Base-by-base conservation (phyloP, 768 basidiomycete genomes). In the Psilocybe azurescens region DNA sequence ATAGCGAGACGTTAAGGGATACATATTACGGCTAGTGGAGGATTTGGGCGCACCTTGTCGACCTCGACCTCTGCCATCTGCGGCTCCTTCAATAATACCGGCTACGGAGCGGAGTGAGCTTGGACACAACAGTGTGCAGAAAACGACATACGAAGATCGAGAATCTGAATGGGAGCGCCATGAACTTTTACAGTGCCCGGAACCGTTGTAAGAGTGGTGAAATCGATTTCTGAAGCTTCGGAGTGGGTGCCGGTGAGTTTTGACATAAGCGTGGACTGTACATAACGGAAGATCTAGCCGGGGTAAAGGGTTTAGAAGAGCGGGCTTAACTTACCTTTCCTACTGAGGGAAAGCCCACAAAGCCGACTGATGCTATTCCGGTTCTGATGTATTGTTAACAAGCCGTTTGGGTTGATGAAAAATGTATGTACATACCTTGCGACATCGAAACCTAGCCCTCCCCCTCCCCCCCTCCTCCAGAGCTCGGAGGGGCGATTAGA, bases 11-110 rank as follows among this genome's bases (percentile, higher is more conserved):
- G 20, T 48, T 30, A 59, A 51, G n/a, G 10, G 16, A 59, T 33
- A 30, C 36, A 13, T 39, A 53, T 46, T 47, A 10, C 2, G 10
- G n/a, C 2, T 11, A 32, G 18, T 1, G 48, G 16, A 36, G 13
- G 29, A 14, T 52, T 24, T 50, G 16, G 28, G 83, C 88, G 60
- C 70, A 83, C 90, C 90, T 85, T 99, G 97, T 66, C 94, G 90
- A 83, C 97, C 97, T 82, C 97, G 81, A 75, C 97, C 97, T 74
- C 93, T 88, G 57, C 96, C 96, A 68, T 97, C 96, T 70, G 95
- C 94, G 29, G 97, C 97, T 68, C 97, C 97, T 74, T 98, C 97
- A 64, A 99, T 97, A 65, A 99, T 99, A 81, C 97, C 97, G 65
- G 95, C 90, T 94, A 63, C 63, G 14, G 28, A 49, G 46, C 38